Evolutionary conservation across 2,329 filamentous ascomycete species (phyloP).

Genomic region (Orbilia javanica): DNA sequence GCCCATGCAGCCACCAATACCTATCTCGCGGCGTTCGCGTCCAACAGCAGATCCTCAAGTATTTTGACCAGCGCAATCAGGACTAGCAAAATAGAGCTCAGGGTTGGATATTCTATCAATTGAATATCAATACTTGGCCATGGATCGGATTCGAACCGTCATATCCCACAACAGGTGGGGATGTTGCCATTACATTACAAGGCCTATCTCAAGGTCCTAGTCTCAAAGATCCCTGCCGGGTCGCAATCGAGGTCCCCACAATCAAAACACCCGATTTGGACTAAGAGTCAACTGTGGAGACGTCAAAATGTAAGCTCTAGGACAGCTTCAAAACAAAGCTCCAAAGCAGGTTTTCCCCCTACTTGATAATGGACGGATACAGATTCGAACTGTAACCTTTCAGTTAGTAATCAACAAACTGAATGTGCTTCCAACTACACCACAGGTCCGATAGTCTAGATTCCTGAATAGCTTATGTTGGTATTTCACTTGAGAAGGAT

Average conservation of each 20-base stretch:
- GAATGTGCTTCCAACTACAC: constrained; percentile 11
- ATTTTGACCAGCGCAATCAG: background rate
- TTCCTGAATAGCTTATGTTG: background rate
- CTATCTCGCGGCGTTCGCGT: too few species aligned
- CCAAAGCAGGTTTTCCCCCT: background rate
- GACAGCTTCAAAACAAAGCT: background rate
- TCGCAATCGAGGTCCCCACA: too few species aligned
- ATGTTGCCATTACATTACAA: constrained; percentile 45
- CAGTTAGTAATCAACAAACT: background rate
- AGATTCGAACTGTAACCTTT: constrained; percentile 29
- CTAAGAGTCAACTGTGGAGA: background rate
- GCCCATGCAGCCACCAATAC: background rate
- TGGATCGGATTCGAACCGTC: constrained; percentile 43
- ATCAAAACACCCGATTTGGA: too few species aligned
- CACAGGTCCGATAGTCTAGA: constrained; percentile 2
- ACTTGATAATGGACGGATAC: constrained; percentile 6
- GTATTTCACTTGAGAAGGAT: background rate
- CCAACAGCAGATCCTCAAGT: too few species aligned
- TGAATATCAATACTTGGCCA: constrained; percentile 20
- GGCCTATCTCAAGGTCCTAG: background rate
- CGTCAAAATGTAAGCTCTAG: background rate
- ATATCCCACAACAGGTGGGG: constrained; percentile 43
- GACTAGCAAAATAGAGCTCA: background rate
- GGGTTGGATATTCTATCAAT: background rate
- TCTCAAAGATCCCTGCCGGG: too few species aligned